Conservation (phyloP, 257 asterid genomes). For the Catharanthus roseus region DNA sequence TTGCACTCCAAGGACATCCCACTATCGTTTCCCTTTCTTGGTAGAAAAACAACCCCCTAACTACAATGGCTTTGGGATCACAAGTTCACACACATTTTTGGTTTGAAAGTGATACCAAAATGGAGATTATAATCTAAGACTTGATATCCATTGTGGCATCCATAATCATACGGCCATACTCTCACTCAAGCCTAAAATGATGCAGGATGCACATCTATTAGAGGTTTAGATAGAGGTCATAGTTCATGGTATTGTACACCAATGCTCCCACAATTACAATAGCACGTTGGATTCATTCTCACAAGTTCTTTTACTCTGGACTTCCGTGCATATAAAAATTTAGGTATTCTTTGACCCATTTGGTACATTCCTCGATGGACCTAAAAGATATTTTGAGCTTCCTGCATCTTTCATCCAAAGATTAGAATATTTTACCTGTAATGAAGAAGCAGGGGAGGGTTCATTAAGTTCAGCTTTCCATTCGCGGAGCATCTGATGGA, state of each 20-base stretch:
- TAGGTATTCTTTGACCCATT: no score
- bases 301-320: not conserved
- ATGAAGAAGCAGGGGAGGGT: conserved; percentile 95
- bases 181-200: not conserved
- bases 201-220: not conserved
- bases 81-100: not conserved
- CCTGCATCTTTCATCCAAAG: not conserved
- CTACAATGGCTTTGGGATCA: not conserved
- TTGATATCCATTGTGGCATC: not conserved
- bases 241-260: not conserved
- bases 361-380: not conserved
- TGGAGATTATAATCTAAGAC: not conserved
- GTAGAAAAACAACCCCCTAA: not conserved
- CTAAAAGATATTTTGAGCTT: not conserved
- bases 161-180: not conserved
- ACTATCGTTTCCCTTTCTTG: not conserved
- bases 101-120: not conserved
- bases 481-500: conserved; percentile 95
- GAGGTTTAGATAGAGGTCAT: not conserved
- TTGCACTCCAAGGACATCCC: not conserved
- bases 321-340: no score
- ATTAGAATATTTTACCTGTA: conserved; percentile 48
- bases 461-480: conserved; percentile 91
- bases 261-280: not conserved
- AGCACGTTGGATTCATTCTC: not conserved